Base-by-base conservation (phyloP, 805 yeast species). In the Yarrowia keelungensis region DNA sequence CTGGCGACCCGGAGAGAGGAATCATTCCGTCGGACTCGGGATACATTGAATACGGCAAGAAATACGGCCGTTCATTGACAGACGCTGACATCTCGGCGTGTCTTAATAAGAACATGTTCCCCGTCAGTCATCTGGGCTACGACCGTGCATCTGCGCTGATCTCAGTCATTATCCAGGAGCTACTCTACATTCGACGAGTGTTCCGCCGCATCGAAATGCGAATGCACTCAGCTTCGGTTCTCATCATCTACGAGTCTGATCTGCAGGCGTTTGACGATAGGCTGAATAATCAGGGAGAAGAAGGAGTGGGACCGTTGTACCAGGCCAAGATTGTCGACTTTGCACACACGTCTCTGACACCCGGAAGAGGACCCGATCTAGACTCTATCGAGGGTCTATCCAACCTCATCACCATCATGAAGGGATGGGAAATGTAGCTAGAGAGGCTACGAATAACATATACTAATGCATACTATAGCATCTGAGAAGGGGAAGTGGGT, bases 261-360 rank as follows among this genome's bases (percentile, higher is more conserved):
- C 50, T 75, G 2, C 70, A 71, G 0, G 79, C 86, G 64, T 89
- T 95, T 88, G 80, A 82, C 16, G 70, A 73, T 15, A 69, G 76
- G 76, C 80, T 71, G 71, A 35, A 69, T 39, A 73, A 71, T 35
- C 75, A 70, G 15, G 74, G 70, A 12, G 74, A 72, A 8, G 71
- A 69, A 10, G 73, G 68, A 39, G 64, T 41, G 35, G n/a, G 76
- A 0, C 80, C 83, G 0, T 75, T 91, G 61, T 88, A 93, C 70
- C 79, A 85, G 7, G 79, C 92, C 66, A 83, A 86, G 46, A 74
- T 93, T 61, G 92, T 95, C 8, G 99, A 95, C 77, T 92, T 95
- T 81, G 98, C 98, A 0, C 98, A 95, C 76, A 85, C 97, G 0
- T 84, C 80, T 70, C 79, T 84, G 69, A 82, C 84, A 0, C 87